Evolutionary conservation across 1,139 yeast genomes (phyloP), one percentile per base, ranked within the genome.

Genomic region (Geotrichum cucujoidarum): DNA sequence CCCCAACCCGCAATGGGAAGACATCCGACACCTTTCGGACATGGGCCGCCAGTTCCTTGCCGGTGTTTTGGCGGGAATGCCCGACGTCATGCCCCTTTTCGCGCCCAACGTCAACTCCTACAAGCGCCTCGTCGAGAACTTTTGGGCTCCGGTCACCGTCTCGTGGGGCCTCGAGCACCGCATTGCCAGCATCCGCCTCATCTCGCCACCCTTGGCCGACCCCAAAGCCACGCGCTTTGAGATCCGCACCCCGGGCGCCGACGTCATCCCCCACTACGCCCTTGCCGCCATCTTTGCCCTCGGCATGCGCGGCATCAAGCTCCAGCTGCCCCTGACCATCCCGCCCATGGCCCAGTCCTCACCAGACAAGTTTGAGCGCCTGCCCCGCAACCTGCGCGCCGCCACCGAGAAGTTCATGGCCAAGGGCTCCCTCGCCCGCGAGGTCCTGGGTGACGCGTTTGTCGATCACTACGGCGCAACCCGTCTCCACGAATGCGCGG

Each of bases 101-200:
- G 70, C 70, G 1, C 70, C 70, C 3, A 67, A 63, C 17, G 57
- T 65, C 55, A 66, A 66, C 52, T 65, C 69, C 6, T 67, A 67
- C 56, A 66, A 66, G 50, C 62, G 71, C 1, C 60, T 67, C n/a
- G 69, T 66, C 25, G 70, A 67, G 51, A 57, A 63, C 50, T 67
- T 62, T 49, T 67, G 69, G 69, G 71, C 71, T 3, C 71, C 71
- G 1, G 63, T 65, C 13, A 64, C 69, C 4, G 68, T 64, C 1
- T 60, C 66, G 3, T 67, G 71, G 71, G 71, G 71, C 1, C 55
- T 62, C 13, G 71, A 67, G 50, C 67, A 66, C 50, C 58, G 71
- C 24, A 58, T 67, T 27, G 70, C 71, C 4, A 61, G 67, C 4
- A 59, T 67, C 38, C 59, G 71, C 5, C 56, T 67, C 20, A 67